Evolutionary conservation across 2,329 filamentous ascomycete genomes (phyloP), one percentile per base, ranked within the genome.

Genomic region (Trichoderma breve): DNA sequence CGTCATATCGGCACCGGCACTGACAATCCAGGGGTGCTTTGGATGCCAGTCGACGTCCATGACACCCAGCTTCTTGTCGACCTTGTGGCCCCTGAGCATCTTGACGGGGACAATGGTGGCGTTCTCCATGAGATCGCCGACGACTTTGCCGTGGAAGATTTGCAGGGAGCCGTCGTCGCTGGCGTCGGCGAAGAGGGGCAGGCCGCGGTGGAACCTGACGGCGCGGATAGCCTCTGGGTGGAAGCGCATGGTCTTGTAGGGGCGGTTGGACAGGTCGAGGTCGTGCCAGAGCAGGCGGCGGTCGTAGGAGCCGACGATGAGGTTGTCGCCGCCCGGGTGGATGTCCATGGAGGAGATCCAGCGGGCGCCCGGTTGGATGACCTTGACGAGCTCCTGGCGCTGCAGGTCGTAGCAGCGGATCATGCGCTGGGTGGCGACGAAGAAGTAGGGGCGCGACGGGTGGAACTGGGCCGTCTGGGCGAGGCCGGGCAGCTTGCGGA

Each of bases 21-120:
- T 97, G 68, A 97, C 91, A 82, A 93, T 92, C 96, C 96, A 98
- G 2, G 95, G 94, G 82, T 98, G 93, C 74, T 88, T 89, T 6
- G 94, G 94, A 84, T 99, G 96, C 97, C 97, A 99, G 79, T 97
- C 93, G 32, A 99, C 84, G 80, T 97, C 95, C 86, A 98, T 87
- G 18, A 98, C 95, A 75, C 96, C 96, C 72, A 99, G 83, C 76
- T 94, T 92, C 79, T 89, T 92, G 79, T 92, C 92, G 3, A 98
- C 90, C 82, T 92, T 93, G 83, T 99, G 96, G 1, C 96, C 96
- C 78, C 89, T 92, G 63, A 99, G 87, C 78, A 97, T 94, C 87
- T 98, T 99, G 74, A 99, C 87, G 9, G 96, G 96, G 66, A 98
- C 96, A 78, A 99, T 97, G 15, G 92, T 97, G 7, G 96, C 95